phyloP scores from a whole-genome alignment of 257 asterid genomes.

The Fraxinus americana region DNA sequence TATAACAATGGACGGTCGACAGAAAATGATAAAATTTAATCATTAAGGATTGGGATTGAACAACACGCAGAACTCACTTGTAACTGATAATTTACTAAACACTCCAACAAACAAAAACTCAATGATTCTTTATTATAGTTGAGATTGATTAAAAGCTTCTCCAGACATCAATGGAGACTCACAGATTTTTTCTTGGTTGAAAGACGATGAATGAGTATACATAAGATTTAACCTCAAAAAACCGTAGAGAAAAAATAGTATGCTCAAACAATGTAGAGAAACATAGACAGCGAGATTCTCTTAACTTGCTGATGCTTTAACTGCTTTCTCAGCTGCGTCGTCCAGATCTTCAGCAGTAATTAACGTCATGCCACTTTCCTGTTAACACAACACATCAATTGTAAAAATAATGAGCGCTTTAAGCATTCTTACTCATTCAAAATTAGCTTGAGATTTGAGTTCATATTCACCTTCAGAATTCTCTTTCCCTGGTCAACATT shows the following conservation, averaged over 20 bases:
- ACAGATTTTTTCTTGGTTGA: constrained; percentile 3
- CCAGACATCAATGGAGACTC: constrained; percentile 27
- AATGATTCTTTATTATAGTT: constrained; percentile 19
- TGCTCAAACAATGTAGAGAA: constrained; percentile 15
- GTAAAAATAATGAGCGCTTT: not conserved
- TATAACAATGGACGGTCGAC: too few relatives aligned
- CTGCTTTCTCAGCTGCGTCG: constrained; percentile 95
- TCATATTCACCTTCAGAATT: constrained; percentile 73
- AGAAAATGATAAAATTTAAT: too few relatives aligned
- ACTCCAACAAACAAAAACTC: not conserved
- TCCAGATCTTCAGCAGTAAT: constrained; percentile 95
- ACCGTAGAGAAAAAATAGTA: constrained; percentile 4
- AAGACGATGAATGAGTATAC: constrained; percentile 30
- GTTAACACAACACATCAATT: constrained; percentile 25
- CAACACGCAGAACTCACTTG: not conserved
- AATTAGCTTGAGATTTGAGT: constrained; percentile 1
- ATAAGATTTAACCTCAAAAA: constrained; percentile 21
- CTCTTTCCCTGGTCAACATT: constrained; percentile 96
- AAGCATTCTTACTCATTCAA: not conserved
- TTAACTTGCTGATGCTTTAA: constrained; percentile 53
- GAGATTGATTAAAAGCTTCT: constrained; percentile 23
- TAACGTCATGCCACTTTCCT: constrained; percentile 91
- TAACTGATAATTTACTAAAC: not conserved
- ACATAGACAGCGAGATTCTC: constrained; percentile 18
- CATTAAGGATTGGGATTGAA: too few relatives aligned